These are phyloP conservation scores for Populus hybrid DNA, from an alignment of 441 rosid species.

Conservation along the genomic window DNA sequence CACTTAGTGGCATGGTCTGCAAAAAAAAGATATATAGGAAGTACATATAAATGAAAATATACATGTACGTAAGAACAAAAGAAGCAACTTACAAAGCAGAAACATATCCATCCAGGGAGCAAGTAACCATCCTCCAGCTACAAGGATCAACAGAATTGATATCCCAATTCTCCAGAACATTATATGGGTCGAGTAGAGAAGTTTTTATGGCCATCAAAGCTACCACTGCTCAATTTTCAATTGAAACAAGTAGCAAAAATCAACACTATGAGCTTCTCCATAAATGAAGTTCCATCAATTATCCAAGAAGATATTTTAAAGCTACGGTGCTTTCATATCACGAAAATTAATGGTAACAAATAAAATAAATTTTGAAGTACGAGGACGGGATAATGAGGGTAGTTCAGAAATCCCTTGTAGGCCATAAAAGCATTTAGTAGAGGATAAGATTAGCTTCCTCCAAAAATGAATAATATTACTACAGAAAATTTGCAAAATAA, in stretches of 20 bases:
- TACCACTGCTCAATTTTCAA: slow-evolving; percentile 58
- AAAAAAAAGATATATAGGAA: not conserved
- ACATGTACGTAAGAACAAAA: not conserved
- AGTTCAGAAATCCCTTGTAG: not conserved
- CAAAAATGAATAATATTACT: not conserved
- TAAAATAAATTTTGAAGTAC: not conserved
- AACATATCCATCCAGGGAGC: slow-evolving; percentile 75
- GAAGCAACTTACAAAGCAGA: slow-evolving; percentile 63
- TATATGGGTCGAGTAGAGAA: slow-evolving; percentile 75
- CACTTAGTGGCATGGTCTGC: not conserved
- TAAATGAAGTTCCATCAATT: not conserved
- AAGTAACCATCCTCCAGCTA: slow-evolving; percentile 96
- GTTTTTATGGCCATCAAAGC: slow-evolving; percentile 76
- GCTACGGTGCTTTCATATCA: not conserved
- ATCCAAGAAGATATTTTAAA: not conserved
- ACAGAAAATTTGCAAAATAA: not conserved
- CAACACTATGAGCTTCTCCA: not conserved
- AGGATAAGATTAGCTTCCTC: not conserved
- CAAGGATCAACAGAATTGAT: slow-evolving; percentile 94
- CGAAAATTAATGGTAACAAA: not conserved
- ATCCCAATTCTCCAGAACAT: slow-evolving; percentile 90
- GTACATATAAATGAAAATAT: not conserved
- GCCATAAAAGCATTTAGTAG: not conserved
- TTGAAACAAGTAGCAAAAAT: slow-evolving; percentile 6
- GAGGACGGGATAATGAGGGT: not conserved